Base-by-base conservation (phyloP, 306 rosid genomes). In the barrel medic (Medicago truncatula) region DNA sequence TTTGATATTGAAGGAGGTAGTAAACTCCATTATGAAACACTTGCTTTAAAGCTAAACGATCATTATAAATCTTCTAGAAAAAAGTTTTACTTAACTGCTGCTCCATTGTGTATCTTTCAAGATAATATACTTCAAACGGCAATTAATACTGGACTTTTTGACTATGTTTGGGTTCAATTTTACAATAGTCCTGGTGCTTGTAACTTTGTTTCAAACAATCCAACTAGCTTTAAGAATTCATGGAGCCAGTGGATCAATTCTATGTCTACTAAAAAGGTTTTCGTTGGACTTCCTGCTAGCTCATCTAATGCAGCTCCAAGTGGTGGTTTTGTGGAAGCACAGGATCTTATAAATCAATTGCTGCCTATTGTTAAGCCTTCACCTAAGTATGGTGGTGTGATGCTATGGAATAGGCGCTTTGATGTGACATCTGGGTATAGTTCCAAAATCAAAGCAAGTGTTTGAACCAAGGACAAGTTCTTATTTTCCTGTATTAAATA, bases 21-120 rank as follows among this genome's bases (percentile, higher is more conserved):
- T 12, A 63, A 21, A 1, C 34, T 31, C 2, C 76, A 71, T 47
- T 78, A 71, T 63, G 88, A 0, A 76, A 87, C 17, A 78, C 73
- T 8, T 17, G 72, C 25, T 63, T 75, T 8, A 59, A 5, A 59
- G 34, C 15, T 82, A 67, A 6, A 84, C 83, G 67, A 70, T 6
- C 39, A 77, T 59, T 75, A 63, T 82, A 62, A 74, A 11, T 59
- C 40, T 25, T 56, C 57, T 2, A 44, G 9, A 16, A 79, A 56
- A 21, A 61, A 53, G 47, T 78, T 74, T 17, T 84, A 86, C 85
- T 75, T 88, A 43, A 25, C 79, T 13, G 92, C 85, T 12, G 84
- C 89, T 61, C 89, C 89, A 12, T 85, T 86, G 11, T 86, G 92
- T 40, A 87, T 87, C 23, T 86, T 83, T 70, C 61, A 86, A 84